Base-by-base conservation (phyloP, 257 asterid genomes). In the Craterostigma plantagineum region DNA sequence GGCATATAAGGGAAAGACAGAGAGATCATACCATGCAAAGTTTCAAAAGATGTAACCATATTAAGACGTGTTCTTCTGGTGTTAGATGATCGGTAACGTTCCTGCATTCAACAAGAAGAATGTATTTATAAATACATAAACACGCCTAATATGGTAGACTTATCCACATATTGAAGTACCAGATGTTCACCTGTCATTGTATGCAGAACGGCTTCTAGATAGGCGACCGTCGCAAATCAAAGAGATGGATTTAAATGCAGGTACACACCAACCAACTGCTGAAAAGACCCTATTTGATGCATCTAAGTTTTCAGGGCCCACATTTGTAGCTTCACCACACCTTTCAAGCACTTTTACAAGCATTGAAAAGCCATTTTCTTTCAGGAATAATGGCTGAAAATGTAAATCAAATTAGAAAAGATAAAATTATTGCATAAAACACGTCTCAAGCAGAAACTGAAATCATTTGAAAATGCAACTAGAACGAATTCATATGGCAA, bases 281-380 rank as follows among this genome's bases (percentile, higher is more conserved):
- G 79, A 61, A 61, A 47, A 60, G 47, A 63, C 79, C 48, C 51
- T 50, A 58, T 61, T 65, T 23, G 58, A 60, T 11, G 27, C 45
- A 52, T 45, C 52, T 38, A 51, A 52, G 48, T 47, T 61, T 61
- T 61, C 83, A 0, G 68, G 50, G 17, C 65, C 76, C 41, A 55
- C 67, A 47, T 58, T 54, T 50, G 60, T 54, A n/a, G 62, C 79
- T 55, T 48, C 73, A 38, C 57, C 45, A 63, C 91, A 83, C 66
- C 53, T 70, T 59, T 83, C 79, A 48, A 83, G 92, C 54, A 72
- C 81, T 61, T 71, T 61, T 8, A 36, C 55, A 49, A 79, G 71
- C 91, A 90, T 70, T 53, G 49, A 67, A 62, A 60, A 46, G 45
- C 75, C 87, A 58, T 79, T 75, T 55, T 65, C 92, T 63, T 65